Base-by-base conservation (phyloP, 129 eudicot species). In the Artemisia argyi region DNA sequence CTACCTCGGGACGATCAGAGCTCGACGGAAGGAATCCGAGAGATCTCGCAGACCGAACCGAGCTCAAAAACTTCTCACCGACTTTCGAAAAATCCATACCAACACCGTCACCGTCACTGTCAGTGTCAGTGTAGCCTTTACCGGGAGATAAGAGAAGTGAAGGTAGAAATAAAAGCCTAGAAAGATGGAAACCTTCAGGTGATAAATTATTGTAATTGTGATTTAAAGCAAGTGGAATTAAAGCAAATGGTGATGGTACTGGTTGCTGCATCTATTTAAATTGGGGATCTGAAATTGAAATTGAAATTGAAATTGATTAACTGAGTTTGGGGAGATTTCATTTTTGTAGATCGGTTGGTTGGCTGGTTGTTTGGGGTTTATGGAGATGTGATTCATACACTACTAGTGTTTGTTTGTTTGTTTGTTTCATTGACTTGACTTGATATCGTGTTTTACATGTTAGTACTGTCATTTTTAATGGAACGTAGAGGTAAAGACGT, bases 11-110 rank as follows among this genome's bases (percentile, higher is more conserved):
- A 55, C 98, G 96, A 89, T 92, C 96, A 44, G 95, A 83, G 28
- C 80, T 46, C 1, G 90, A 76, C 69, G 96, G 96, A 60, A 92
- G 88, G 30, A 92, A 83, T 48, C 90, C 96, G 47, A 90, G 82
- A 68, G 97, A 84, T 78, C 97, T 85, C 10, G 99, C 99, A 13
- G 98, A 94, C 51, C 97, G 96, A 49, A 90, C 97, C 39, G 99
- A 94, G 66, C 94, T 94, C 61, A 94, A 82, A 75, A 94, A 81
- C 85, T 89, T 90, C 91, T 94, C 96, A 55, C 99, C 97, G n/a
- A 94, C 96, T 72, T 88, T 90, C 5, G 97, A 90, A 48, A 94
- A 85, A 83, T 94, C 99, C 97, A 94, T 90, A 70, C 78, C 88
- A 15, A 0, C 15, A 81, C 78, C 82, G 78, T 49, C 47, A 20